Evolutionary conservation across 2,329 filamentous ascomycete species (phyloP), one percentile per base, ranked within the genome.

Genomic region (Stachybotrys chartarum): DNA sequence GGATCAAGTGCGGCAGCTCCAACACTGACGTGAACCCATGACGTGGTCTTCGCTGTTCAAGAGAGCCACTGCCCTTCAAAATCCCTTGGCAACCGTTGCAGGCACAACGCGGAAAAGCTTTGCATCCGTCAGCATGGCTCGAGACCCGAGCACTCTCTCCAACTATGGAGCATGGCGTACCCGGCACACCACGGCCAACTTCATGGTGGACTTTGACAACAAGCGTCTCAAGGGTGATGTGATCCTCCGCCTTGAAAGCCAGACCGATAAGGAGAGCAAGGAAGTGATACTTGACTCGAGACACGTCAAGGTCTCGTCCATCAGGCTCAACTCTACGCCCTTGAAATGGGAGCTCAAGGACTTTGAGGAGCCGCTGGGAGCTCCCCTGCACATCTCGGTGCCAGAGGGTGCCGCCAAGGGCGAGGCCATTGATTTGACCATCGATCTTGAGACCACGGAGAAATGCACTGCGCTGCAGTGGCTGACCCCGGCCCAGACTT

Each of bases 381-480:
- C 81, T 30, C 87, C 89, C 16, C 75, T 93, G 58, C 82, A 83
- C 60, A 78, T 93, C 57, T 70, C 76, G n/a, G 72, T 87, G 16
- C 81, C 83, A 11, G 71, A 74, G 6, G 82, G 81, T 42, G 77
- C 75, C 5, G 66, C 74, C 54, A 81, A 79, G 67, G 83, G 82
- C 52, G 70, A 77, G 24, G 63, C 78, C 30, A 68, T 86, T 58
- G 75, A 76, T 60, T 64, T 86, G 17, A 72, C 84, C 70, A 90
- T 95, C 58, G 76, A 81, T 30, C 72, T 97, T 32, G 80, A 88
- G 62, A 97, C 94, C 6, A 97, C 94, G 1, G 82, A 88, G 53
- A 82, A 89, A 65, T 97, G 93, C 72, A 96, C 92, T 11, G 93
- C 93, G 10, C 78, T 99, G 59, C 93, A 97, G 73, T 99, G 94